Evolutionary conservation across 805 yeast species (phyloP).

Genomic region (Metschnikowia lochheadii): DNA sequence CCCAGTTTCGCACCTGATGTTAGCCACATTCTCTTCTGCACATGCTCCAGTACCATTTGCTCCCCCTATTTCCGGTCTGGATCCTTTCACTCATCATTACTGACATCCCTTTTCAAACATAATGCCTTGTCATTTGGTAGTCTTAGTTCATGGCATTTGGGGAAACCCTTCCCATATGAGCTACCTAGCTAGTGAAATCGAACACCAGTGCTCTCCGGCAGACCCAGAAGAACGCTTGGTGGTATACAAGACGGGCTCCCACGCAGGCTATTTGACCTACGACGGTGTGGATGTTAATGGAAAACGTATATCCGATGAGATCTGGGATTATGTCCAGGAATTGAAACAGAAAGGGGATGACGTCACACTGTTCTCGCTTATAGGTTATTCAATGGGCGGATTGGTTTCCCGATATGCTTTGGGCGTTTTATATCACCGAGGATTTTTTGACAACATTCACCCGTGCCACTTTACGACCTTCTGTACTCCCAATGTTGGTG

Average conservation of each 20-base stretch:
- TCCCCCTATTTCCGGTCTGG: background rate
- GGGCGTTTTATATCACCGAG: conserved; percentile 59
- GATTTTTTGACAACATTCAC: conserved; percentile 46
- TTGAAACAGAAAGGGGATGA: background rate
- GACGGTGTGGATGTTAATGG: conserved; percentile 90
- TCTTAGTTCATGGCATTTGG: conserved; percentile 68
- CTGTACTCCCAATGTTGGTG: conserved; percentile 65
- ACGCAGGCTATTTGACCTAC: conserved; percentile 72
- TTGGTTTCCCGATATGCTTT: conserved; percentile 73
- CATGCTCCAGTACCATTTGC: background rate
- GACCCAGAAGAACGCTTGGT: conserved; percentile 25
- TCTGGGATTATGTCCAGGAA: conserved; percentile 24
- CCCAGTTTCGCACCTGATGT: conserved; percentile 3
- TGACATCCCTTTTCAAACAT: conserved; percentile 7
- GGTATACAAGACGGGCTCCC: conserved; percentile 53
- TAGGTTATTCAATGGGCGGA: conserved; percentile 90
- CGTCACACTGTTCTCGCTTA: conserved; percentile 63
- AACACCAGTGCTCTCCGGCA: conserved; percentile 14
- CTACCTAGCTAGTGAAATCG: conserved; percentile 10
- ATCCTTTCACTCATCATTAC: background rate
- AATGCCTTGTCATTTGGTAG: conserved; percentile 54
- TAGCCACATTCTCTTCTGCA: background rate
- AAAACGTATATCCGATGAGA: conserved; percentile 65
- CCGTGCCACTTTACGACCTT: conserved; percentile 55
- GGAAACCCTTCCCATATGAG: conserved; percentile 11